Evolutionary conservation across 441 rosid genomes (phyloP).

Genomic region (Gossypium schwendimanii): DNA sequence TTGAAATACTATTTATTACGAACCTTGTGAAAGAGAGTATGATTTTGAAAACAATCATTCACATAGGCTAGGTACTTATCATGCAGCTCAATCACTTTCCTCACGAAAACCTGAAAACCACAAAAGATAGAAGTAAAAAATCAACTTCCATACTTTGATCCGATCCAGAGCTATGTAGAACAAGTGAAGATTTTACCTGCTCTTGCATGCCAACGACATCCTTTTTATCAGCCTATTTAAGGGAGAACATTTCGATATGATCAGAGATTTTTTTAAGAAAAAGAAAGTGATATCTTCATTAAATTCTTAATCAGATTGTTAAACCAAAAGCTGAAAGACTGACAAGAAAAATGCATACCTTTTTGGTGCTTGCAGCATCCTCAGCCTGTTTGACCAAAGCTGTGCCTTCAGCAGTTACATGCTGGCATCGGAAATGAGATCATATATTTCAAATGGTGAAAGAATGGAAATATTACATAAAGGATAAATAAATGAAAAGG

Average conservation of each 20-base stretch:
- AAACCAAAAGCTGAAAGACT: not conserved
- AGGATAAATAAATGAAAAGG: not conserved
- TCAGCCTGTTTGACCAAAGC: conserved; percentile 47
- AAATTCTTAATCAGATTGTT: not conserved
- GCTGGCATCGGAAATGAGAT: conserved; percentile 19
- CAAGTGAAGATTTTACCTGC: conserved; percentile 27
- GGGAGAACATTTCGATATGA: conserved; percentile 7
- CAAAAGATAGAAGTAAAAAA: not conserved
- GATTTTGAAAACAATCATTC: conserved; percentile 41
- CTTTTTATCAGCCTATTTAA: conserved; percentile 51
- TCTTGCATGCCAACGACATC: conserved; percentile 58
- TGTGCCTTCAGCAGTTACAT: conserved; percentile 46
- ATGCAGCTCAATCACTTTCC: conserved; percentile 46
- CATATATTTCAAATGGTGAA: not conserved
- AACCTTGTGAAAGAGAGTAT: conserved; percentile 45
- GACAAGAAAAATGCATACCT: conserved; percentile 27
- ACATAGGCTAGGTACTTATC: conserved; percentile 42
- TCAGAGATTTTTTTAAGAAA: not conserved
- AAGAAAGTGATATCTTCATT: not conserved
- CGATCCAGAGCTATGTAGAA: not conserved
- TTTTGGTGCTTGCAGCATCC: conserved; percentile 46
- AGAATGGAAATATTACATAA: not conserved
- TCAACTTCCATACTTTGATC: conserved; percentile 4
- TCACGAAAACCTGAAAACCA: conserved; percentile 37
- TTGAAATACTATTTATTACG: conserved; percentile 4